Evolutionary conservation across 1,139 yeast genomes (phyloP), one percentile per base, ranked within the genome.

Genomic region (Insectozyma bohioensis): DNA sequence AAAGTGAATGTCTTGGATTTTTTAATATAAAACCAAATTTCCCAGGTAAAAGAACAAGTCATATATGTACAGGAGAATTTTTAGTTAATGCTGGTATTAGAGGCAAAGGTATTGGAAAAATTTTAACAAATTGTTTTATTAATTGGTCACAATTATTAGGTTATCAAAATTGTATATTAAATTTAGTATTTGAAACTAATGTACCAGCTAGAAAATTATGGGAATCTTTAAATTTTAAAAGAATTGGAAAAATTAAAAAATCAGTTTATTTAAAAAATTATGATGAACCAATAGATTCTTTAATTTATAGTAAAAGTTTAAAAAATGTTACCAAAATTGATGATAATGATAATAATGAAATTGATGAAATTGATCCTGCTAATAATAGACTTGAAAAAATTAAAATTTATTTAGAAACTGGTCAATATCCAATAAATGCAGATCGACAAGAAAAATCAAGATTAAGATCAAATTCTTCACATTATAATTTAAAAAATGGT

Each of bases 81-180:
- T 63, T 92, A 34, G 97, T 92, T 2, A 87, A 88, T 56, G 94
- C 95, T 2, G 95, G 95, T 41, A 85, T 85, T 43, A 63, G 98
- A 46, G 92, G 94, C n/a, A 84, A 83, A 52, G 96, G 97, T 4
- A 85, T 92, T 26, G 98, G 98, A 4, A 67, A 80, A 38, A 84
- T 94, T 0, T 58, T 92, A 42, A 81, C 87, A 8, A 95, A 86
- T 47, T 82, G 95, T 45, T 87, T 78, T 48, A 56, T 88, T 17
- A 87, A 83, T 42, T 92, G 97, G 97, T 88, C 97, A 1, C 95
- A 94, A 4, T 67, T 79, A 40, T 65, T 90, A 27, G 97, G 97
- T 1, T 92, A 85, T 57, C 83, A 90, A 0, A 84, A 87, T 43
- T 75, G 87, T 9, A 77, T 85, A 41, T 86, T 92, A 61, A 87